Percentiles rank a stretch among this genome's conserved stretches.
These are phyloP conservation scores for Prunus mongolica DNA, from an alignment of 306 rosid species.

Conservation along the genomic window DNA sequence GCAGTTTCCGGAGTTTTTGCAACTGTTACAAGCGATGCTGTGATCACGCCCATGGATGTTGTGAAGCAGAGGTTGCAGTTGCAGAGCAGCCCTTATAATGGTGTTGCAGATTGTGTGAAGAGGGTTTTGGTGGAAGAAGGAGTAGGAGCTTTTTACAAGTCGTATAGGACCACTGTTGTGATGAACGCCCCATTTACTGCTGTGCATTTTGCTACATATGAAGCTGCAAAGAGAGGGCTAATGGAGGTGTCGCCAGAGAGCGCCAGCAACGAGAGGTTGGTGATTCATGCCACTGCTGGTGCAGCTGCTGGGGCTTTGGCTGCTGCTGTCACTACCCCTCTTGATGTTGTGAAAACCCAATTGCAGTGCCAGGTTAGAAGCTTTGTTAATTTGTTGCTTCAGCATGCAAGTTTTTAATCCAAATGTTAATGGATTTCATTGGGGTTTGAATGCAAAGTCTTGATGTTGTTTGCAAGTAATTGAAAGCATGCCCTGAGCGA, in stretches of 20 bases:
- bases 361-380: conserved; percentile 73
- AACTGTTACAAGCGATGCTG: conserved; percentile 74
- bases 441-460: background rate
- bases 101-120: conserved; percentile 65
- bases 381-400: background rate
- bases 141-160: conserved; percentile 64
- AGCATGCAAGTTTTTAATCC: background rate
- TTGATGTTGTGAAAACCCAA: conserved; percentile 81
- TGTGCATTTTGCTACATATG: conserved; percentile 67
- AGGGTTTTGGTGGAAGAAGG: conserved; percentile 80
- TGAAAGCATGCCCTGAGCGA: background rate
- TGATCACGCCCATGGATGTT: conserved; percentile 89
- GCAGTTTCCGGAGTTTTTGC: conserved; percentile 77
- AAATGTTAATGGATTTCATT: background rate
- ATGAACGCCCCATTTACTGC: conserved; percentile 89
- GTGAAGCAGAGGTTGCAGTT: conserved; percentile 92
- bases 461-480: too few species aligned
- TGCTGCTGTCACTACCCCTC: conserved; percentile 66
- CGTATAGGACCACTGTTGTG: conserved; percentile 73
- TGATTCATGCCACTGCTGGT: conserved; percentile 79
- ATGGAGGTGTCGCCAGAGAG: conserved; percentile 52
- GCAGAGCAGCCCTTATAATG: conserved; percentile 63
- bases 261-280: conserved; percentile 41
- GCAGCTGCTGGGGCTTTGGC: conserved; percentile 77
- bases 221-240: conserved; percentile 56